Percentiles rank a stretch among this genome's conserved stretches.
These are phyloP conservation scores for Huntiella bhutanensis DNA, from an alignment of 2,329 filamentous ascomycete genomes.

Conservation along the genomic window DNA sequence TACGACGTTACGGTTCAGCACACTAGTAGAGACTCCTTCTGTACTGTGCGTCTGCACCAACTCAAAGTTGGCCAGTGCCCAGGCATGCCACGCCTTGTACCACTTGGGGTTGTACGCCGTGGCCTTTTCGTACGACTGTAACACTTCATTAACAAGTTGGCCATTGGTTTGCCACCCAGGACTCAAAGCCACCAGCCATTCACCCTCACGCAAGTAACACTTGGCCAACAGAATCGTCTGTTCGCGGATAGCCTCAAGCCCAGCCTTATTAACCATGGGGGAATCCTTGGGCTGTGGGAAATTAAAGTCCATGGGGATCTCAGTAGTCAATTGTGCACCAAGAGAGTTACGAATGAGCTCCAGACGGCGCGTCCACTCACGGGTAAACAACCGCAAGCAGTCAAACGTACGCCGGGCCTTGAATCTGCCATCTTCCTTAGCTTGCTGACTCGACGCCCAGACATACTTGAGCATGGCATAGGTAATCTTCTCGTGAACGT, in stretches of 20 bases:
- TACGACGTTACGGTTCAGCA: constrained; percentile 45
- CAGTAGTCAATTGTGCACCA: constrained; percentile 25
- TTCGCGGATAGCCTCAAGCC: constrained; percentile 35
- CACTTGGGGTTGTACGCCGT: constrained; percentile 87
- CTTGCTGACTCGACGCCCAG: constrained; percentile 64
- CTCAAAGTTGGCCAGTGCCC: constrained; percentile 96
- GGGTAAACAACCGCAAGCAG: constrained; percentile 41
- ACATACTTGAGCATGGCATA: constrained; percentile 97
- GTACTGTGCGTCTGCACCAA: constrained; percentile 53
- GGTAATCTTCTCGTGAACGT: constrained; percentile 56
- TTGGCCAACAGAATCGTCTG: constrained; percentile 66
- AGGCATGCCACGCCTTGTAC: constrained; percentile 99
- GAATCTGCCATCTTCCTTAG: constrained; percentile 17
- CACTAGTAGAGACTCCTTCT: constrained; percentile 15
- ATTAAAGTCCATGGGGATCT: constrained; percentile 27
- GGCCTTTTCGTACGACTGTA: constrained; percentile 78
- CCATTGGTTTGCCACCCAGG: constrained; percentile 68
- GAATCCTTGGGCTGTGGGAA: constrained; percentile 30
- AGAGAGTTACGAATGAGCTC: constrained; percentile 35
- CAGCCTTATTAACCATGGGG: constrained; percentile 27
- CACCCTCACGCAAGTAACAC: constrained; percentile 87
- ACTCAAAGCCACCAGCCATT: constrained; percentile 80
- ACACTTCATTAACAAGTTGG: constrained; percentile 68
- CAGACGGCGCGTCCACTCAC: constrained; percentile 35
- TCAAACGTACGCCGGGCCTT: constrained; percentile 35